These are phyloP conservation scores for Aspergillus funiculosus DNA, from an alignment of 495 filamentous ascomycete genomes.

Conservation along the genomic window DNA sequence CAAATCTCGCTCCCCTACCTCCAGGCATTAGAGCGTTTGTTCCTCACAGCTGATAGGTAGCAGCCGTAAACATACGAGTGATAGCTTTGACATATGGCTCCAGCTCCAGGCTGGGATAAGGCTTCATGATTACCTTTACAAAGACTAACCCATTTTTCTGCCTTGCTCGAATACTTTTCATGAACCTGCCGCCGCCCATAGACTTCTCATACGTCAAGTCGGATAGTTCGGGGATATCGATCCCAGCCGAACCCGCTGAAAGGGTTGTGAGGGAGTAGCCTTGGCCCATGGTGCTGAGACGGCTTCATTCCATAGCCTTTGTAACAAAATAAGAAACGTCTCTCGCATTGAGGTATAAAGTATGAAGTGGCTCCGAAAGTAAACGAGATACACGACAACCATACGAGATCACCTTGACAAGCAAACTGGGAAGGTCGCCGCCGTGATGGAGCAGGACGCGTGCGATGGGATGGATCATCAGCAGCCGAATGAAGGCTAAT, in stretches of 20 bases:
- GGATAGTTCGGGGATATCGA: constrained; percentile 86
- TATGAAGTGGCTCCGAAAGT: not conserved
- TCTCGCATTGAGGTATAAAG: constrained; percentile 1
- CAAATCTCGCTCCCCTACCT: constrained; percentile 67
- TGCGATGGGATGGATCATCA: not conserved
- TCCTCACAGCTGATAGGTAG: not conserved
- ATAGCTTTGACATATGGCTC: constrained; percentile 70
- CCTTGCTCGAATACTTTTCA: constrained; percentile 90
- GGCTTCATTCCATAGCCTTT: constrained; percentile 32
- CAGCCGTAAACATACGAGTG: constrained; percentile 49
- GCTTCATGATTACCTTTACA: constrained; percentile 92
- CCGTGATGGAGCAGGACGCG: no score
- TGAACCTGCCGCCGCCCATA: constrained; percentile 88
- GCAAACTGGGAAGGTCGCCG: not conserved
- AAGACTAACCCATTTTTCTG: constrained; percentile 86
- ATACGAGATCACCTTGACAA: constrained; percentile 1
- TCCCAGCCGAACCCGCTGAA: constrained; percentile 82
- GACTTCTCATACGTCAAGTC: constrained; percentile 89
- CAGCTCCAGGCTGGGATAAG: constrained; percentile 68
- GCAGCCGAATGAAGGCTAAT: not conserved
- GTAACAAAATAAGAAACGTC: not conserved
- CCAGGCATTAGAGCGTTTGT: constrained; percentile 21
- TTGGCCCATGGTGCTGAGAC: constrained; percentile 73
- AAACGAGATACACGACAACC: not conserved
- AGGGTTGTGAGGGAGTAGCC: constrained; percentile 88